These are phyloP conservation scores for Suillus ampliporus DNA, from an alignment of 768 basidiomycete genomes.

Conservation along the genomic window DNA sequence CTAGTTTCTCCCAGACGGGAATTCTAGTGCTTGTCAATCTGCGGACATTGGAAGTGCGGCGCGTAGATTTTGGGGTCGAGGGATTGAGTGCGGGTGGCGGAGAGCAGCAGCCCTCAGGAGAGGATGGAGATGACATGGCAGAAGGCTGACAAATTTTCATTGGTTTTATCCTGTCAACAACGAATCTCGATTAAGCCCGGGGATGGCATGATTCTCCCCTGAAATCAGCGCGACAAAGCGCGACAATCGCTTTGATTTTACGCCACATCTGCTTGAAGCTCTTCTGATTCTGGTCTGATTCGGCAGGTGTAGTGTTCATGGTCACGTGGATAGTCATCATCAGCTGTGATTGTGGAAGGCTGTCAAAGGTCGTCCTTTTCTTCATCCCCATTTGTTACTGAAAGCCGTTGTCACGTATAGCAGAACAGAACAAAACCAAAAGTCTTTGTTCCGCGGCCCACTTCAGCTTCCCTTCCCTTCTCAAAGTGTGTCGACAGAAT, in stretches of 20 bases:
- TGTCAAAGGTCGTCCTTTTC: slow-evolving; percentile 9
- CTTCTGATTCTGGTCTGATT: slow-evolving; percentile 2
- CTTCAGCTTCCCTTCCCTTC: too few species aligned
- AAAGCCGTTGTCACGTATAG: slow-evolving; percentile 1
- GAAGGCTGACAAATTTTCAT: slow-evolving; percentile 23
- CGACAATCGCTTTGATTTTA: neutral
- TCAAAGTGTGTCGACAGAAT: neutral
- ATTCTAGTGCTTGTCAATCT: slow-evolving; percentile 81
- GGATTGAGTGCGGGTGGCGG: slow-evolving; percentile 36
- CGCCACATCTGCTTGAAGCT: slow-evolving; percentile 12
- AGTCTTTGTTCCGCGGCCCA: neutral
- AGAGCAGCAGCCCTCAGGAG: slow-evolving; percentile 12
- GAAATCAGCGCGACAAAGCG: neutral
- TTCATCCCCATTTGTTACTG: slow-evolving; percentile 11
- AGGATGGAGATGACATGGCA: slow-evolving; percentile 27
- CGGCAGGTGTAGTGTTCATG: slow-evolving; percentile 9
- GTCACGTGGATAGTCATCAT: slow-evolving; percentile 6
- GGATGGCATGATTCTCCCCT: slow-evolving; percentile 4
- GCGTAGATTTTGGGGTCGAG: slow-evolving; percentile 57
- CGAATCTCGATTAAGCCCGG: neutral
- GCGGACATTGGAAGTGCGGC: slow-evolving; percentile 72
- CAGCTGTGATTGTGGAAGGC: slow-evolving; percentile 8
- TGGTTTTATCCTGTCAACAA: slow-evolving; percentile 5
- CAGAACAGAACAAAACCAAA: neutral
- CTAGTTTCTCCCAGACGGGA: slow-evolving; percentile 81